phyloP scores from a whole-genome alignment of 306 rosid genomes.

The Lathyrus oleraceus region DNA sequence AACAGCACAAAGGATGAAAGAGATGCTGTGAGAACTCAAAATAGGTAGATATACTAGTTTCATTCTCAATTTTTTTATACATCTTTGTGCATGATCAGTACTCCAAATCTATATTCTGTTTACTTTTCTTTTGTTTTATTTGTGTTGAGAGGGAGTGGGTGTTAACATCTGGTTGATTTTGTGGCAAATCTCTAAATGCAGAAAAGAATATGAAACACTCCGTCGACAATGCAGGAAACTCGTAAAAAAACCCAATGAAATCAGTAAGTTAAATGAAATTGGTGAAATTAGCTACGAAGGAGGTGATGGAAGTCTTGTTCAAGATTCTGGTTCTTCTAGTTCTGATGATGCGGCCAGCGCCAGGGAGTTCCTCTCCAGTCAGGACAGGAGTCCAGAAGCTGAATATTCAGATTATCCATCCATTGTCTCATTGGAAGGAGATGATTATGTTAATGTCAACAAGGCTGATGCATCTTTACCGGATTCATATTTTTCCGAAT shows the following conservation, averaged over 20 bases:
- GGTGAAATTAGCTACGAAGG: conserved; percentile 60
- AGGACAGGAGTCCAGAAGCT: conserved; percentile 59
- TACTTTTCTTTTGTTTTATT: conserved; percentile 10
- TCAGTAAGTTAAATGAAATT: conserved; percentile 54
- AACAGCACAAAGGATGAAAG: conserved; percentile 84
- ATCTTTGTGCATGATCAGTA: conserved; percentile 19
- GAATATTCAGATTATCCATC: conserved; percentile 70
- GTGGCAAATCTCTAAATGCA: conserved; percentile 47
- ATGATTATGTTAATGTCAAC: conserved; percentile 53
- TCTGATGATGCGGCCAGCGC: conserved; percentile 87
- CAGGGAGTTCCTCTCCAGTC: conserved; percentile 87
- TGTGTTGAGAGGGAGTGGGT: background rate
- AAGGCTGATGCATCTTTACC: conserved; percentile 59
- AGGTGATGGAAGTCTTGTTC: conserved; percentile 54
- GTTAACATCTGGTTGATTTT: conserved; percentile 29
- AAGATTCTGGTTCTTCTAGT: conserved; percentile 77
- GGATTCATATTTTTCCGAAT: conserved; percentile 68
- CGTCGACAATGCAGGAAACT: conserved; percentile 76
- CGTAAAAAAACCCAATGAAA: conserved; percentile 54
- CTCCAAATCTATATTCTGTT: conserved; percentile 8
- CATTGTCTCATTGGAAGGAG: conserved; percentile 62
- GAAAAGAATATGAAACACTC: conserved; percentile 81
- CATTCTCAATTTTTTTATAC: background rate
- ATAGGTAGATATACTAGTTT: conserved; percentile 57
- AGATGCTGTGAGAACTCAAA: conserved; percentile 61